Conservation (phyloP, 176 grass and related monocot genomes). For the Rhynchospora breviuscula region DNA sequence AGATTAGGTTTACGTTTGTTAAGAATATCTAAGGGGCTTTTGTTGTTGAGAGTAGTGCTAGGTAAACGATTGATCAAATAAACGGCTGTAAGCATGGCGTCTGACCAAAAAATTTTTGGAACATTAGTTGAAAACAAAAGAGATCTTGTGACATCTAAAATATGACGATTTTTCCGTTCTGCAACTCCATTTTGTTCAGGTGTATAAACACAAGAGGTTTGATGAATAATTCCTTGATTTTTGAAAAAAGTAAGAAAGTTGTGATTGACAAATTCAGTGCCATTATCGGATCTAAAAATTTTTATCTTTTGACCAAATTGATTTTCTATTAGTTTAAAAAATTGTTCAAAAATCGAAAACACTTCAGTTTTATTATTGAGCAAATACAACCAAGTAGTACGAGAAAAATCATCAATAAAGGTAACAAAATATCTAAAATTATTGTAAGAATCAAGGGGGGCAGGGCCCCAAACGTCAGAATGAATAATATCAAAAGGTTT, state of each 20-base stretch:
- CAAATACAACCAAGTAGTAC: neutral
- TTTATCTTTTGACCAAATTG: neutral
- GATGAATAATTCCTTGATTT: neutral
- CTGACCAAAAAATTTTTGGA: no score
- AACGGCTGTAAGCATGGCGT: no score
- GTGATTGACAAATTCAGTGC: neutral
- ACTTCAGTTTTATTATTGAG: conserved; percentile 3
- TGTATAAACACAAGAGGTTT: neutral
- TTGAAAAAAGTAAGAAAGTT: neutral
- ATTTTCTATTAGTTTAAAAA: neutral
- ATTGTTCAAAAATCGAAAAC: neutral
- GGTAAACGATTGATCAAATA: no score
- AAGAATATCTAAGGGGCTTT: no score
- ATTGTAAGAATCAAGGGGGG: neutral
- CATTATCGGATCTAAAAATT: neutral
- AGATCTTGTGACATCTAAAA: no score
- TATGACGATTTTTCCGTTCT: neutral
- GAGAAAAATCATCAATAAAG: conserved; percentile 6
- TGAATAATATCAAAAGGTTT: neutral
- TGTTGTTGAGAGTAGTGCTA: no score
- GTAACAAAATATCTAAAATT: neutral
- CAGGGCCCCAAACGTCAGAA: neutral
- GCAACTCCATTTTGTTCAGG: neutral
- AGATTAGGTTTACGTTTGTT: no score
- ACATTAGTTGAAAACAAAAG: no score